Evolutionary conservation across 805 yeast genomes (phyloP), one percentile per base, ranked within the genome.

Genomic region (Clavispora vitiphila): DNA sequence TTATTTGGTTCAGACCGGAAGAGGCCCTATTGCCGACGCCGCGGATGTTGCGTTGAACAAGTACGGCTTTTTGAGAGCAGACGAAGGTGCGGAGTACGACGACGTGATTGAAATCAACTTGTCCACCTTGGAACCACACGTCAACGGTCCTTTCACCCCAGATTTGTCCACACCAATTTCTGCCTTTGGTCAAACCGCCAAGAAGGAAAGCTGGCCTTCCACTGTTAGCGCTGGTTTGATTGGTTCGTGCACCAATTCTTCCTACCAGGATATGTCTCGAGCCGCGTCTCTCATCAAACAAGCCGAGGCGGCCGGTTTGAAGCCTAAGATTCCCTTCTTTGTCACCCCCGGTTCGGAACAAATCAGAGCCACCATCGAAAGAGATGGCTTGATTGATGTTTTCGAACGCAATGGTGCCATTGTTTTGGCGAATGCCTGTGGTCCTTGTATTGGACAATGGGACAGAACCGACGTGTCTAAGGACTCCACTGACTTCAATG

Each of bases 381-480:
- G 97, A 69, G 99, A 91, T 65, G 98, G 98, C 44, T 79, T 85
- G 59, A 78, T 86, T 48, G 74, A 83, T 36, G 80, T 83, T 34
- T 89, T 91, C 64, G 81, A 83, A 64, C 80, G 83, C 41, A 83
- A 81, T 56, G 98, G 98, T 46, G 99, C 96, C 54, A 76, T 79
- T 45, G 96, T 91, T 35, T 76, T 91, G 55, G 96, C 98, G 41
- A 91, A 91, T 65, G 99, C 99, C 16, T 91, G 99, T 77, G 99
- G 99, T 54, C 99, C 98, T 59, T 91, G 99, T 74, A 91, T 91
- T 62, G 99, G 99, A 44, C 99, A 91, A 75, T 91, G 99, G 99
- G 96, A 93, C 65, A 85, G 98, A 74, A 75, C 77, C 51, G 95
- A 86, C 61, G 77, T 86, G 34, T 65, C 77, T 36, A 80, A 80